Base-by-base conservation (phyloP, 2,329 filamentous ascomycete species). In the Ascochyta koolunga region DNA sequence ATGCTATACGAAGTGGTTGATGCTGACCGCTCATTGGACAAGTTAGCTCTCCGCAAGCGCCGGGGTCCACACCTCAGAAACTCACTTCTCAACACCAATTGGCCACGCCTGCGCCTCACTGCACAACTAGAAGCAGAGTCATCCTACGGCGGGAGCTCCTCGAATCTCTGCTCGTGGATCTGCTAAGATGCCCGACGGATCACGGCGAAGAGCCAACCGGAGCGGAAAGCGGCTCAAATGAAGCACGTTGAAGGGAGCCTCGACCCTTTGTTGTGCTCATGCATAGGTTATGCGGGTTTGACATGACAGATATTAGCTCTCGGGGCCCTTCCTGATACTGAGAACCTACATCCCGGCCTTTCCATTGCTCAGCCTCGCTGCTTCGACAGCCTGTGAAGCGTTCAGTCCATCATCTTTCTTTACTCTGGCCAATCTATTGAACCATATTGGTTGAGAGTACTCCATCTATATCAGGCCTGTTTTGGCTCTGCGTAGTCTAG, bases 101-200 rank as follows among this genome's bases (percentile, higher is more conserved):
- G 71, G 70, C 54, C 51, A 56, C 58, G 50, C 25, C 68, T 64
- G 63, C 67, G 68, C 70, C 68, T 64, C 69, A 62, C 55, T 62
- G 62, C 59, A 64, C 62, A 58, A 59, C 62, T 64, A 60, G 62
- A 60, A 60, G 60, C 48, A 64, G 56, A 55, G 36, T 47, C 57
- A 58, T 57, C 59, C 55, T 69, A 60, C 61, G 62, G 65, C 65
- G 65, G 60, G 61, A 69, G 62, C 58, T 61, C 58, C 60, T 59
- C 64, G 66, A 68, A 66, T 67, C 64, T 67, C 57, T 58, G 59
- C 60, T 36, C 64, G 58, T 60, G n/a, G 46, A 45, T 25, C 41
- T 46, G 56, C 59, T 59, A 36, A 59, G 58, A 61, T 66, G 61
- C 47, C 63, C 54, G 48, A 62, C 51, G 55, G 56, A 60, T 64